phyloP scores from a whole-genome alignment of 306 rosid species.

The Glycyrrhiza uralensis region DNA sequence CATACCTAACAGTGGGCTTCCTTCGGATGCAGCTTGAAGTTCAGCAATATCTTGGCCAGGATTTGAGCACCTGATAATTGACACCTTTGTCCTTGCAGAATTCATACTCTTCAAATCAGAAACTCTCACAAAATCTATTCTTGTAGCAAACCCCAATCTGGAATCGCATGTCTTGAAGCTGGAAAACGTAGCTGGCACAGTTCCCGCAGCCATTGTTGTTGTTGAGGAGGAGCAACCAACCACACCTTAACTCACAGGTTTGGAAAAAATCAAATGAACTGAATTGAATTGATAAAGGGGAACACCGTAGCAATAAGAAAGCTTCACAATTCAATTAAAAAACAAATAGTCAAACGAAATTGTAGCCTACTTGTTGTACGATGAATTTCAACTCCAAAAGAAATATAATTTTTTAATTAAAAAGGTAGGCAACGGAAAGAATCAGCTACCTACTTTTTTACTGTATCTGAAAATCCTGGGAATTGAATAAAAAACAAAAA shows the following conservation, averaged over 20 bases:
- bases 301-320: constrained; percentile 21
- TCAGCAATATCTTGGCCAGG: constrained; percentile 71
- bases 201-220: constrained; percentile 72
- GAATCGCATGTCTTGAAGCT: constrained; percentile 59
- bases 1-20: constrained; percentile 86
- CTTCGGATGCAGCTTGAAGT: constrained; percentile 80
- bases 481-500: constrained; percentile 21
- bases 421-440: not conserved
- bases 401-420: not conserved
- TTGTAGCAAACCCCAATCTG: constrained; percentile 63
- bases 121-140: constrained; percentile 71
- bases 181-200: constrained; percentile 65
- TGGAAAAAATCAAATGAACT: constrained; percentile 25
- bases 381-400: not conserved
- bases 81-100: constrained; percentile 54
- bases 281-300: not conserved
- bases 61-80: constrained; percentile 65
- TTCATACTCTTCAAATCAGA: constrained; percentile 56
- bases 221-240: too few relatives aligned
- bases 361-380: not conserved
- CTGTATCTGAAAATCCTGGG: not conserved
- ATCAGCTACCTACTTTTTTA: not conserved
- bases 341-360: not conserved
- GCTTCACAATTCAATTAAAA: not conserved
- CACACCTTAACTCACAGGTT: constrained; percentile 36